Percentiles rank a stretch among this genome's conserved stretches.
Evolutionary conservation across 148 eudicot genomes (phyloP).

Genomic region (Chenopodium berlandieri): DNA sequence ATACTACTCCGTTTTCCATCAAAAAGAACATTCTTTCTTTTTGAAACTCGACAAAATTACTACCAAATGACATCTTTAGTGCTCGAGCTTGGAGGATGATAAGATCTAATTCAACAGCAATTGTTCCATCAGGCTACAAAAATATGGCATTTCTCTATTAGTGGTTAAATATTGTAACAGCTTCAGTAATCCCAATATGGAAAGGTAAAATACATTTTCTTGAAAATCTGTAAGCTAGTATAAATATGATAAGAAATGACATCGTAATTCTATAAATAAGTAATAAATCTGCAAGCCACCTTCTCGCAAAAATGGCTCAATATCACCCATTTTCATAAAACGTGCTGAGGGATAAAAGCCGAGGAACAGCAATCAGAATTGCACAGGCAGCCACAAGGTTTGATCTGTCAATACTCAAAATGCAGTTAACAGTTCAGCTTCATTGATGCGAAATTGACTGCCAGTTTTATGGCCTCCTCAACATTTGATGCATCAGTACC

Average conservation of each 20-base stretch:
- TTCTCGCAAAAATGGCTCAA: background rate
- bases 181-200: background rate
- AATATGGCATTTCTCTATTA: background rate
- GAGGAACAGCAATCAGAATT: background rate
- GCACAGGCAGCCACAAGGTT: background rate
- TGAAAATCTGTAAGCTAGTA: background rate
- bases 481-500: slow-evolving; percentile 62
- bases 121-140: background rate
- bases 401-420: background rate
- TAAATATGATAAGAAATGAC: background rate
- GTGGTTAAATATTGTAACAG: background rate
- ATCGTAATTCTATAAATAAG: background rate
- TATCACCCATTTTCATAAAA: background rate
- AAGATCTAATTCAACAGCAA: too few relatives aligned
- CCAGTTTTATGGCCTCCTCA: slow-evolving; percentile 61
- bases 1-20: too few relatives aligned
- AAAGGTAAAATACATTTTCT: background rate
- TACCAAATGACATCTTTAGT: too few relatives aligned
- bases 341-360: background rate
- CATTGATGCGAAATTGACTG: slow-evolving; percentile 62
- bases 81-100: too few relatives aligned
- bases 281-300: background rate
- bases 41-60: too few relatives aligned
- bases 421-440: slow-evolving; percentile 41
- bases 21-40: too few relatives aligned